These are phyloP conservation scores for Aegilops sharonensis DNA, from an alignment of 176 grass and related monocot species.

Conservation along the genomic window DNA sequence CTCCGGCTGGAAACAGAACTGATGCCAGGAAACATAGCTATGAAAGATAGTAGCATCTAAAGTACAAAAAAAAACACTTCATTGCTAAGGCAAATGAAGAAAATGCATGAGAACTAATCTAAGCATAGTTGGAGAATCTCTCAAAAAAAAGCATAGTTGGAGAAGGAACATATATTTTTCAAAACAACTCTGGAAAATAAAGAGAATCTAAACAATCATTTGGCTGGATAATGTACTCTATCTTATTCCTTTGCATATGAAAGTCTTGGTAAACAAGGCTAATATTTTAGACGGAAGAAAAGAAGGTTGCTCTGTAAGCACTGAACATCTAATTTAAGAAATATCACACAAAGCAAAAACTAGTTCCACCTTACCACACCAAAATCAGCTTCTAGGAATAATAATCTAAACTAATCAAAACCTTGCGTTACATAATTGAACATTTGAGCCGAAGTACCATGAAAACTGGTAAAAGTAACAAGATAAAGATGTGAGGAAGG, in stretches of 20 bases:
- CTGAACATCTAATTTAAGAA: conserved; percentile 16
- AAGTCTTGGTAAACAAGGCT: not conserved
- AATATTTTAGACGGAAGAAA: not conserved
- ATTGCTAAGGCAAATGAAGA: not conserved
- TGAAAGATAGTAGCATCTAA: not conserved
- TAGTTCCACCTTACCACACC: not conserved
- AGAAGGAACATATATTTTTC: conserved; percentile 22
- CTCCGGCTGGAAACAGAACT: not conserved
- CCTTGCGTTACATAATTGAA: not conserved
- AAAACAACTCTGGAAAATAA: not conserved
- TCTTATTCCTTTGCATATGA: not conserved
- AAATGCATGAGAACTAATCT: conserved; percentile 19
- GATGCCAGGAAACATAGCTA: not conserved
- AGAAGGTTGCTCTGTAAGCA: not conserved
- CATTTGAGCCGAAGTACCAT: conserved; percentile 1
- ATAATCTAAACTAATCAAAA: not conserved
- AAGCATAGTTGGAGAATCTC: conserved; percentile 5
- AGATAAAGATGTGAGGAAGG: not conserved
- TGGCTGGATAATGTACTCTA: conserved; percentile 13
- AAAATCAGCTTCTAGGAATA: conserved; percentile 16
- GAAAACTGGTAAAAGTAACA: not conserved
- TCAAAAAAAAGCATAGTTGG: not conserved
- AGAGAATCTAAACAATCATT: conserved; percentile 14
- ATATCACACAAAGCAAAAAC: conserved; percentile 10
- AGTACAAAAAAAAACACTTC: not conserved